Base-by-base conservation (phyloP, 2,329 filamentous ascomycete genomes). In the Beauveria rudraprayagi region DNA sequence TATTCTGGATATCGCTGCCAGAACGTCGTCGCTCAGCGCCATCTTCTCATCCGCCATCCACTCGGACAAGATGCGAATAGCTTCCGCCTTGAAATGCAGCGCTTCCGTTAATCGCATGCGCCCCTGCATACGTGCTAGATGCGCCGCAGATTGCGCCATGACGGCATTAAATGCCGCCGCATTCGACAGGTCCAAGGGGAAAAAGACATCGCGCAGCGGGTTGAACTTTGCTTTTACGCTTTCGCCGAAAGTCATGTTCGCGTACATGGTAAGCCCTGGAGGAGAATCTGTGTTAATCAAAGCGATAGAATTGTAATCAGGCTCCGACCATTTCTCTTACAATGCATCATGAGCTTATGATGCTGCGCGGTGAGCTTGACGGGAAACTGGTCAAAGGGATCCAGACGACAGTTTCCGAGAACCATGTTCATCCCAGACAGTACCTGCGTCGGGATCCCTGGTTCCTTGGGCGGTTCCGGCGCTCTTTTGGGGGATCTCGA, bases 121-220 rank as follows among this genome's bases (percentile, higher is more conserved):
- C 0, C 69, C 69, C 26, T 74, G 70, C 58, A 74, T 67, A 3
- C 72, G 67, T 40, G 71, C 67, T 1, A 76, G 61, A 52, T 76
- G 75, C 0, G 73, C 73, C 1, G 75, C 74, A 2, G 75, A 71
- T 60, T 76, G 75, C 1, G 75, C 74, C 72, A 76, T 75, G 46
- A 75, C 70, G 19, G 69, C 70, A 46, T 76, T 75, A 63, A 76
- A 76, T 1, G 73, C 74, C 5, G 74, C 72, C 2, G 72, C 68
- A 58, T 76, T 76, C 5, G 75, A 76, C 17, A 76, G 65, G 51
- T 76, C 74, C 2, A 76, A 63, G 0, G 75, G 73, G 28, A 74
- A 66, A 71, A 72, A 76, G 34, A 76, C 72, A 51, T 76, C 73
- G 16, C 70, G 70, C 70, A 76, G 74, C 1, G 74, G 70, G 60